These are phyloP conservation scores for Cyclanthera cordifolia DNA, from an alignment of 306 rosid genomes.

Conservation along the genomic window DNA sequence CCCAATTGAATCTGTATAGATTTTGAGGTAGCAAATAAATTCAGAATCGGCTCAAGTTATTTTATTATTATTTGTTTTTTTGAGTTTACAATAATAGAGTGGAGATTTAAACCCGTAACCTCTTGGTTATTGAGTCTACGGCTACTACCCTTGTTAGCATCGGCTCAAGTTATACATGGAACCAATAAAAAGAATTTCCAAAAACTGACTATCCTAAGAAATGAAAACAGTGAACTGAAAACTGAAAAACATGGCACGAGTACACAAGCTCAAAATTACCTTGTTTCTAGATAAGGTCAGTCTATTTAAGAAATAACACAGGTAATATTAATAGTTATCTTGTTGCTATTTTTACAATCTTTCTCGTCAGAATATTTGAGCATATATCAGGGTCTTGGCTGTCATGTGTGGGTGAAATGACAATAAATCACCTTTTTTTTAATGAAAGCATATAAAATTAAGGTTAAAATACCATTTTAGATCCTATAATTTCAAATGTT, in stretches of 20 bases:
- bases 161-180: neutral
- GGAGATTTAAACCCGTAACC: no score
- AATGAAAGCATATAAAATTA: no score
- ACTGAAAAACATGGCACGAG: neutral
- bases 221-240: neutral
- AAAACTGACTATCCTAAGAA: neutral
- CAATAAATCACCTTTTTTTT: neutral
- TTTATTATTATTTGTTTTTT: no score
- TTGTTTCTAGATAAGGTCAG: neutral
- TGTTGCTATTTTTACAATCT: neutral
- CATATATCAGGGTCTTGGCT: neutral
- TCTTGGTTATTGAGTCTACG: no score
- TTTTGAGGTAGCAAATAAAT: conserved; percentile 9
- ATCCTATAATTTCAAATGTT: no score
- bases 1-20: conserved; percentile 40
- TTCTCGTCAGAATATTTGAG: neutral
- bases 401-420: neutral
- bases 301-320: neutral
- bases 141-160: no score
- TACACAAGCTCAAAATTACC: neutral
- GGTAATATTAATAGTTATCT: neutral
- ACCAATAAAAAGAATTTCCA: no score
- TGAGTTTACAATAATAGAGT: no score
- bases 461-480: no score
- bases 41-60: neutral